Base-by-base conservation (phyloP, 805 yeast genomes). In the Monosporozyma aerobia region DNA sequence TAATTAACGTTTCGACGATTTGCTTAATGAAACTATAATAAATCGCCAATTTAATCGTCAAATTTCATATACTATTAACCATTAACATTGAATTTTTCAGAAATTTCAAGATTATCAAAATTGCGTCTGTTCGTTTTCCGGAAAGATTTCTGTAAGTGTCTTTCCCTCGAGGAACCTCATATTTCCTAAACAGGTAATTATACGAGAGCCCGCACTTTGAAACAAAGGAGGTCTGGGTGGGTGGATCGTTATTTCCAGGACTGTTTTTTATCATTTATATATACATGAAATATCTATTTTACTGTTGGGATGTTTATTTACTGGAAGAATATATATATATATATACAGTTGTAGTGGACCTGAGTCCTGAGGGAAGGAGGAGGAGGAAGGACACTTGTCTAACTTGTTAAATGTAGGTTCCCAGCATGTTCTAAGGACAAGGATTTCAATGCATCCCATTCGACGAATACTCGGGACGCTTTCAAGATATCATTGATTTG, bases 401-500 rank as follows among this genome's bases (percentile, higher is more conserved):
- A 37, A 14, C 6, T 16, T 37, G 16, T n/a, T 13, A 37, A 9
- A 11, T 37, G 41, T 16, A 14, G 7, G 16, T 23, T n/a, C 35
- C 22, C 53, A 33, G 58, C 48, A 56, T 65, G 63, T n/a, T 60
- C 57, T 16, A 61, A 60, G 13, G 72, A 77, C 53, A 82, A 72
- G 75, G 81, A 83, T 63, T 82, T 80, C 59, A 90, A 77, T 1
- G 96, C 90, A 25, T 73, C 73, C 59, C 79, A 72, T 69, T 89
- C 96, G 54, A 90, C 78, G 59, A 80, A 80, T 54, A 90, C 73
- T 58, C 88, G 78, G 61, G 85, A 79, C 13, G 97, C 92, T 69
- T 81, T 85, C 56, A 90, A 77, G 50, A 90, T 62, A 65, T 90
- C 96, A 69, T 90, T 81, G 19, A 90, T 92, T 64, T 85, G 87